phyloP scores from a whole-genome alignment of 768 basidiomycete genomes.

The Tulasnella sp. region DNA sequence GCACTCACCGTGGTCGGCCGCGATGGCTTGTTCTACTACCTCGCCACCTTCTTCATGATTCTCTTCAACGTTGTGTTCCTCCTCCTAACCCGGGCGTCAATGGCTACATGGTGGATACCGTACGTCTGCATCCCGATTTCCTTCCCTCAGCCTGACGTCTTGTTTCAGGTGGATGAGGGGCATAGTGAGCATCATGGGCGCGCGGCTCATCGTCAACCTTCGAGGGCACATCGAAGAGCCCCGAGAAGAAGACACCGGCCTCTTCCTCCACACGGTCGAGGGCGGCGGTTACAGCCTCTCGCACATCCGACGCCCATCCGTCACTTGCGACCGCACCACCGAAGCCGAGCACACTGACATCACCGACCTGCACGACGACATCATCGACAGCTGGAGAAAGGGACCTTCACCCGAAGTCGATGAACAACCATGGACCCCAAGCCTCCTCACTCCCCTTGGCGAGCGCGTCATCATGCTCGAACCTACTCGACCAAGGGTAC shows the following conservation, averaged over 20 bases:
- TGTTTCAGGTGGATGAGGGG: neutral
- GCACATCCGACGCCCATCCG: too few relatives aligned
- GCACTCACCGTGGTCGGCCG: neutral
- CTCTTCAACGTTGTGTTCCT: neutral
- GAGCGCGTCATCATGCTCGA: too few relatives aligned
- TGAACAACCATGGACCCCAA: too few relatives aligned
- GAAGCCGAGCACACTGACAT: too few relatives aligned
- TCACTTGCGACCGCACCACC: too few relatives aligned
- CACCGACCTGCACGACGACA: too few relatives aligned
- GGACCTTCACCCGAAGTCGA: too few relatives aligned
- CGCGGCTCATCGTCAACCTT: conserved; percentile 5
- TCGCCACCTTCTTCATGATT: neutral
- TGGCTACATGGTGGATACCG: neutral
- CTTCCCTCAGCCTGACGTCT: neutral
- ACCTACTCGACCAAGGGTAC: too few relatives aligned
- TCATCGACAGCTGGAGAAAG: too few relatives aligned
- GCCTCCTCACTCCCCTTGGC: too few relatives aligned
- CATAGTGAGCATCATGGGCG: neutral
- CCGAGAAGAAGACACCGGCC: neutral
- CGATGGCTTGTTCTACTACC: neutral
- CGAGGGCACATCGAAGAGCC: conserved; percentile 2
- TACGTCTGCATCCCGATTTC: neutral
- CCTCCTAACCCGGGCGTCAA: neutral
- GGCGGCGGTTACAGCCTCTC: too few relatives aligned
- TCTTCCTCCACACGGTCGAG: neutral